phyloP scores from a whole-genome alignment of 208 protist genomes.

The Wallacemonas sp. region DNA sequence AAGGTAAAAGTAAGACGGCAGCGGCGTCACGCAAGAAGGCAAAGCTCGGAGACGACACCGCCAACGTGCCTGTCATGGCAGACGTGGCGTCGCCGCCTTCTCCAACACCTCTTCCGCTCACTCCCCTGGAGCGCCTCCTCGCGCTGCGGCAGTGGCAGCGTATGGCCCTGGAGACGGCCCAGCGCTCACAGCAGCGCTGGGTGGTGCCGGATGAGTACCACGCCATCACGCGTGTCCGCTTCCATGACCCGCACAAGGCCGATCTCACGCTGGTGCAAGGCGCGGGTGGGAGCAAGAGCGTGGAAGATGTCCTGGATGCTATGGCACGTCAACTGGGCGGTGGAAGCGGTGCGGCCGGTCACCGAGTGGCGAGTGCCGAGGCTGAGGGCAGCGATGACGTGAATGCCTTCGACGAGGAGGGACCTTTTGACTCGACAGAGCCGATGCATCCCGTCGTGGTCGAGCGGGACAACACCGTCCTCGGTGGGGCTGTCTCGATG shows the following conservation, averaged over 20 bases:
- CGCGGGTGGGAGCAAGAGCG: conserved; percentile 46
- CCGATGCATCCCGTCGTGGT: too few relatives aligned
- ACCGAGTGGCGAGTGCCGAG: neutral
- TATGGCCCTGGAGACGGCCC: conserved; percentile 32
- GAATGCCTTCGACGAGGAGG: neutral
- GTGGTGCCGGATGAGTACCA: conserved; percentile 53
- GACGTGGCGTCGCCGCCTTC: conserved; percentile 18
- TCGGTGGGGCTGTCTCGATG: conserved; percentile 22
- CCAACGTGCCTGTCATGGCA: too few relatives aligned
- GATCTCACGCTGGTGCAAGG: conserved; percentile 64
- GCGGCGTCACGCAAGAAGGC: neutral
- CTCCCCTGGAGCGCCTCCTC: conserved; percentile 55
- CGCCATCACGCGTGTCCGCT: conserved; percentile 75
- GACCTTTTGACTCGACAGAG: neutral
- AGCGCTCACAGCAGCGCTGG: conserved; percentile 46
- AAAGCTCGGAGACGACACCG: too few relatives aligned
- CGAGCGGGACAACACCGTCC: too few relatives aligned
- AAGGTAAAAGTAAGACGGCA: neutral
- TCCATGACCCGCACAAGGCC: conserved; percentile 49
- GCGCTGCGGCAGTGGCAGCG: conserved; percentile 66
- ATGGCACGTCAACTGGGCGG: conserved; percentile 32
- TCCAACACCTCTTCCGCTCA: too few relatives aligned
- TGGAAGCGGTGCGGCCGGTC: neutral
- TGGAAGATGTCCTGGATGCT: conserved; percentile 49
- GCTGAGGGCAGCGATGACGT: conserved; percentile 2